These are phyloP conservation scores for Wickerhamiella bombiphila DNA, from an alignment of 805 yeast genomes.

Conservation along the genomic window DNA sequence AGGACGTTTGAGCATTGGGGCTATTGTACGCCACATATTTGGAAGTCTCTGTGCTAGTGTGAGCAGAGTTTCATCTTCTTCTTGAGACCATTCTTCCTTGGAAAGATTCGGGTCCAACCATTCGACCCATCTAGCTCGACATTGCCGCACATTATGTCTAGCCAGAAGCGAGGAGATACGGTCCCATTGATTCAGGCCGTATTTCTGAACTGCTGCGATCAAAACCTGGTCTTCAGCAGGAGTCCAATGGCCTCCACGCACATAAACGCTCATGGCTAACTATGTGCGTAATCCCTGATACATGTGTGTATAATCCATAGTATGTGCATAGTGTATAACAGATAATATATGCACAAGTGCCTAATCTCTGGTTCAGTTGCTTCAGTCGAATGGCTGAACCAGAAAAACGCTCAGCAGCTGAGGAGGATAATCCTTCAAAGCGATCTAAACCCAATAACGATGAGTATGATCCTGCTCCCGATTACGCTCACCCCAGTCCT, in stretches of 20 bases:
- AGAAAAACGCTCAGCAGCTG: too few relatives aligned
- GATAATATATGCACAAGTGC: too few relatives aligned
- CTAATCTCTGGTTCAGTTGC: too few relatives aligned
- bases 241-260: conserved; percentile 86
- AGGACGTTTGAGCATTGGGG: conserved; percentile 65
- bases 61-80: conserved; percentile 62
- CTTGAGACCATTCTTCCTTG: conserved; percentile 51
- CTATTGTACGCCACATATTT: conserved; percentile 90
- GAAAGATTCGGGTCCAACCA: conserved; percentile 64
- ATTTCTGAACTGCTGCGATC: conserved; percentile 81
- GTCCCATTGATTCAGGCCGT: conserved; percentile 91
- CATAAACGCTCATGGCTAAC: conserved; percentile 41
- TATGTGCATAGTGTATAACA: too few relatives aligned
- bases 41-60: conserved; percentile 59
- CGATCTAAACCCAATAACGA: too few relatives aligned
- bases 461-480: too few relatives aligned
- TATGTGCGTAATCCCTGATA: too few relatives aligned
- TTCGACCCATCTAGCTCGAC: conserved; percentile 85
- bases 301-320: too few relatives aligned
- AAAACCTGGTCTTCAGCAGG: conserved; percentile 71
- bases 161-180: conserved; percentile 76
- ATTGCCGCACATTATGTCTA: conserved; percentile 79
- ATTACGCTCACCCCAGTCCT: too few relatives aligned
- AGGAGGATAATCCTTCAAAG: too few relatives aligned
- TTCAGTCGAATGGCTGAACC: too few relatives aligned